phyloP scores from a whole-genome alignment of 2,329 filamentous ascomycete species.

The Nothopassalora personata region DNA sequence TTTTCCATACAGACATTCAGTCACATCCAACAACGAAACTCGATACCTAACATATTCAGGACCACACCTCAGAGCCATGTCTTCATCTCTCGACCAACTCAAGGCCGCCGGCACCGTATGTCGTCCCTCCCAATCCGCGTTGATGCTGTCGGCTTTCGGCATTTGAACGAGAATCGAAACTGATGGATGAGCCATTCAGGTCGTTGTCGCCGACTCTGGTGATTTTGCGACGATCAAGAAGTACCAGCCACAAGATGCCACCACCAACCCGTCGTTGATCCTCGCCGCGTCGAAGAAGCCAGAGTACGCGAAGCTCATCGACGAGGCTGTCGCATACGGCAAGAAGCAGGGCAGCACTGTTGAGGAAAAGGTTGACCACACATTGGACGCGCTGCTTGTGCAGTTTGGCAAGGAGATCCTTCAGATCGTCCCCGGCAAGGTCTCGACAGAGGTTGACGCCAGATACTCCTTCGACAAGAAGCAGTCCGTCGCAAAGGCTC shows the following conservation, averaged over 20 bases:
- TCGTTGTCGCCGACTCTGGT: slow-evolving; percentile 96
- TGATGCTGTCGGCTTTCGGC: slow-evolving; percentile 8
- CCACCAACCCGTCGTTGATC: slow-evolving; percentile 98
- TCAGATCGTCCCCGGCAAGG: slow-evolving; percentile 93
- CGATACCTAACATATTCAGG: background rate
- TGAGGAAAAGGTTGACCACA: slow-evolving; percentile 79
- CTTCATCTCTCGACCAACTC: slow-evolving; percentile 89
- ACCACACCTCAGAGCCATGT: slow-evolving; percentile 52
- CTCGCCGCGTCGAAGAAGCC: slow-evolving; percentile 81
- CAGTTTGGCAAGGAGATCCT: slow-evolving; percentile 98
- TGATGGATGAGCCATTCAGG: slow-evolving; percentile 47
- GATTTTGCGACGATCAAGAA: slow-evolving; percentile 82
- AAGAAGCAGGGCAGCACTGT: slow-evolving; percentile 65
- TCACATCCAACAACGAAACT: background rate
- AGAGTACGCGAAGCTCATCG: slow-evolving; percentile 27
- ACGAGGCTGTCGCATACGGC: slow-evolving; percentile 62
- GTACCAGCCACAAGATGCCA: slow-evolving; percentile 99
- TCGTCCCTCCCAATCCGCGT: slow-evolving; percentile 28
- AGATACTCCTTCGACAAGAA: slow-evolving; percentile 92
- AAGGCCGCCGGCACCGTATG: slow-evolving; percentile 94
- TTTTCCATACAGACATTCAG: background rate
- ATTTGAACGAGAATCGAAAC: slow-evolving; percentile 18
- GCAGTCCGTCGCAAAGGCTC: slow-evolving; percentile 88
- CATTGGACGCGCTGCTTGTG: slow-evolving; percentile 89
- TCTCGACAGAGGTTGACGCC: slow-evolving; percentile 97